Conservation (phyloP, 1,284 basidiomycete species). For the Sporisorium exsertum region DNA sequence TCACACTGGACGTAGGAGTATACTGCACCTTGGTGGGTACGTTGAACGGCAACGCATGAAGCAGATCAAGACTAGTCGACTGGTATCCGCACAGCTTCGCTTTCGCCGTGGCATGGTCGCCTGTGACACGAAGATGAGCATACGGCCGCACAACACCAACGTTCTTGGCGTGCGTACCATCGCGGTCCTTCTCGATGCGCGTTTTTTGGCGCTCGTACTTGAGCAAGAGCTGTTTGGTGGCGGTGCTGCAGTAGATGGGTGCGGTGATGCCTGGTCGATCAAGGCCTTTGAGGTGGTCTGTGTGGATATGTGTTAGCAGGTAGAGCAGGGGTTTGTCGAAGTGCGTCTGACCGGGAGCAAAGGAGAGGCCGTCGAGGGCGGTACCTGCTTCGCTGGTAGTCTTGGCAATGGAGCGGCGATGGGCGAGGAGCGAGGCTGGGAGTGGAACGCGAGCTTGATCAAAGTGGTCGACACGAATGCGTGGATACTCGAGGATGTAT, state of each 20-base stretch:
- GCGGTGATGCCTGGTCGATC: conserved; percentile 45
- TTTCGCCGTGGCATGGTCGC: conserved; percentile 33
- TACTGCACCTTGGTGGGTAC: conserved; percentile 77
- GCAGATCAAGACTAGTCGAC: conserved; percentile 32
- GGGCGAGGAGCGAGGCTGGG: conserved; percentile 40
- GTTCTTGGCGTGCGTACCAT: conserved; percentile 15
- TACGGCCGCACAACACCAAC: conserved; percentile 50
- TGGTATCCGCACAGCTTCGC: conserved; percentile 31
- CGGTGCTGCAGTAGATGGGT: conserved; percentile 56
- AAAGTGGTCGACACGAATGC: conserved; percentile 60
- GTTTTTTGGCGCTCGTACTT: conserved; percentile 54
- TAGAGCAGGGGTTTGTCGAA: conserved; percentile 54
- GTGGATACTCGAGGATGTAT: conserved; percentile 61
- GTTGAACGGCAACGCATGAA: conserved; percentile 68
- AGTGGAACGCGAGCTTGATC: conserved; percentile 40
- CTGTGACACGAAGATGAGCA: conserved; percentile 40
- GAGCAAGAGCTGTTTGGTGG: conserved; percentile 58
- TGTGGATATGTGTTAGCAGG: conserved; percentile 64
- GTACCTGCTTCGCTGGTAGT: not conserved
- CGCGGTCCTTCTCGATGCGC: conserved; percentile 38
- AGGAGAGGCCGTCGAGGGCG: conserved; percentile 14
- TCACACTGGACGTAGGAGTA: conserved; percentile 74
- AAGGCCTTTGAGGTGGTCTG: conserved; percentile 64
- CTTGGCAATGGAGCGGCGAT: conserved; percentile 16
- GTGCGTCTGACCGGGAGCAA: conserved; percentile 38